Base-by-base conservation (phyloP, 495 filamentous ascomycete species). In the Aspergillus coremiiformis region DNA sequence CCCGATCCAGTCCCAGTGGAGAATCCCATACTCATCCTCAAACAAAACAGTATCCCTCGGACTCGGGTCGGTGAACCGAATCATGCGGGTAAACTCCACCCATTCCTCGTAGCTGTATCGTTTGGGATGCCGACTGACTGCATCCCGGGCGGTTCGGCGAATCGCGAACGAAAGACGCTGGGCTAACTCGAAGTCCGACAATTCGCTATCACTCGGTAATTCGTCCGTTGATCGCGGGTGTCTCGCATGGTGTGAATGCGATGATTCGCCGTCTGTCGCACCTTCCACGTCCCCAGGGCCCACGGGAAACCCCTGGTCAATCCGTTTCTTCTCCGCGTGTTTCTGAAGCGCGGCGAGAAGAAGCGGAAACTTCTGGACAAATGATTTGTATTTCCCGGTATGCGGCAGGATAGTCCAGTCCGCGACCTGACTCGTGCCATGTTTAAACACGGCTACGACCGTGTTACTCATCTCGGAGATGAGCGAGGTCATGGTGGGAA, bases 1-100 rank as follows among this genome's bases (percentile, higher is more conserved):
- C 4, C 82, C 82, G 39, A 85, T 84, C 82, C 82, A 85, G 56
- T 85, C 82, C 82, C 82, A 84, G 26, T 82, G 78, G 14, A 84
- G 61, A 1, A 83, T 51, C 0, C 79, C 80, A 33, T 75, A 73
- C 32, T 81, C 77, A 50, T 79, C 78, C 53, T 82, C 78, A 22
- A 78, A 73, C 10, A 71, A 42, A 14, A 58, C 45, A 1, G 66
- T 33, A 3, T 44, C 44, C 0, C 35, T 24, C 1, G 49, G 37
- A 5, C 47, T 51, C 10, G 73, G 69, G 37, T 76, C 60, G 2
- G 76, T 81, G 54, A 83, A 83, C 5, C 77, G 74, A 26, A 85
- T 84, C 42, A 85, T 56, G 15, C 74, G 71, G 19, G 79, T 83
- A 29, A 78, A 80, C 41, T 81, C 74, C 10, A 78, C 80, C 82